Percentiles rank a stretch among this genome's conserved stretches.
These are phyloP conservation scores for Magnusiomyces ingens DNA, from an alignment of 1,139 yeast genomes.

Conservation along the genomic window DNA sequence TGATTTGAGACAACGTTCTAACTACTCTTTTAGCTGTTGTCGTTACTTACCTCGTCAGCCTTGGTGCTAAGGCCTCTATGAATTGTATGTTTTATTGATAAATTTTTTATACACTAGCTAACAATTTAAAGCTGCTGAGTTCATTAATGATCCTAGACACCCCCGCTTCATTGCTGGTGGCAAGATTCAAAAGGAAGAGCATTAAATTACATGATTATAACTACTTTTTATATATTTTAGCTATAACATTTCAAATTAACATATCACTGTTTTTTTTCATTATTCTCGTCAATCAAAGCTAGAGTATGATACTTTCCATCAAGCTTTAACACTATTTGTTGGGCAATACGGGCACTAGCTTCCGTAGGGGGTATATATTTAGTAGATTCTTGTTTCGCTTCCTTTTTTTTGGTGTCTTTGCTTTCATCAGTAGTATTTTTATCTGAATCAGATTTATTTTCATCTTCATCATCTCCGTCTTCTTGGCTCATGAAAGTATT, in stretches of 20 bases:
- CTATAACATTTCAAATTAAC: not conserved
- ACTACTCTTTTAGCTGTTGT: constrained; percentile 32
- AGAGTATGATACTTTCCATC: constrained; percentile 25
- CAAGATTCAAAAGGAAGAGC: constrained; percentile 40
- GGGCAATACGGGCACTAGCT: constrained; percentile 29
- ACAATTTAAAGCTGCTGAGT: constrained; percentile 40
- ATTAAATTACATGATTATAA: constrained; percentile 18
- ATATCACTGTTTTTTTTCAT: constrained; percentile 2
- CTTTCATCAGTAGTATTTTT: constrained; percentile 9
- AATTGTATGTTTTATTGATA: constrained; percentile 33
- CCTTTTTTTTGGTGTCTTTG: constrained; percentile 11
- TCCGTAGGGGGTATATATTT: constrained; percentile 32
- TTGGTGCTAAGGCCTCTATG: constrained; percentile 50
- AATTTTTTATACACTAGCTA: not conserved
- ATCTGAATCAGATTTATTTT: constrained; percentile 4
- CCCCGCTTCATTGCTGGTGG: constrained; percentile 60
- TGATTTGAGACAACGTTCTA: constrained; percentile 1
- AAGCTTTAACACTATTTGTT: constrained; percentile 22
- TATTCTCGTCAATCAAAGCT: constrained; percentile 24
- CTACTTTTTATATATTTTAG: not conserved
- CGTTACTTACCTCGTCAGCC: constrained; percentile 49
- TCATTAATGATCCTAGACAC: constrained; percentile 72
- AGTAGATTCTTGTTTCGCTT: constrained; percentile 26
- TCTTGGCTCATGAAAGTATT: constrained; percentile 40
- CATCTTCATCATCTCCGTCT: constrained; percentile 21